Evolutionary conservation across 2,329 filamentous ascomycete genomes (phyloP), one percentile per base, ranked within the genome.

Genomic region (Aschersonia sp.): DNA sequence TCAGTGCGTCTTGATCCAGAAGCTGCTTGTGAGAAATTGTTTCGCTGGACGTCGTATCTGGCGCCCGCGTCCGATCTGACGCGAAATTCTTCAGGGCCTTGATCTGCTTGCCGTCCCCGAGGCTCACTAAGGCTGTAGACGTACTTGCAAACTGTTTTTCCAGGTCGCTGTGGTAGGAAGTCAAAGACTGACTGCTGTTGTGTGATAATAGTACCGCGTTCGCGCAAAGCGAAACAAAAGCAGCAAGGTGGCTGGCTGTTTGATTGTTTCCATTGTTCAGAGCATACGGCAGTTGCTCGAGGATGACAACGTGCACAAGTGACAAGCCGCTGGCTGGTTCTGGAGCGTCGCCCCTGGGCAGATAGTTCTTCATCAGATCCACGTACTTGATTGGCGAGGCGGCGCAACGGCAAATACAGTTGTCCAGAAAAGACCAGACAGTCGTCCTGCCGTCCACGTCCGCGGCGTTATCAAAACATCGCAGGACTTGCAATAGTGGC

Each of bases 381-480:
- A 92, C 78, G 57, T 95, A 91, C 59, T 88, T 94, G 58, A 94
- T 82, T 0, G 88, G 85, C 30, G 83, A 82, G 2, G 69, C 80
- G 12, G 82, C 81, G 54, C 86, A 85, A 30, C 89, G 78, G 31
- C 78, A 79, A 47, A 86, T 72, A 61, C 87, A 94, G 52, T 94
- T 89, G 58, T 96, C 89, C 30, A 96, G 62, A 58, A 92, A 94
- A 0, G 70, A 62, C 66, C 85, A 84, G 1, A 89, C 59, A 0
- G 59, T 54, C 10, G 68, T 63, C 54, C 72, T 62, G 9, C 54
- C 47, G 7, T 53, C 50, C 1, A 50, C 35, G 30, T 51, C 54
- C 9, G 48, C 47, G 28, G 57, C 55, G 4, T 50, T 42, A 6
- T 50, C 46, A 3, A 55, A 57, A 44, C 50, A 54, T 20, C 58